A percentile compares a stretch with the other conserved stretches of the same genome.
phyloP scores from a whole-genome alignment of 805 yeast species.

The Dipodascus geniculatus region DNA sequence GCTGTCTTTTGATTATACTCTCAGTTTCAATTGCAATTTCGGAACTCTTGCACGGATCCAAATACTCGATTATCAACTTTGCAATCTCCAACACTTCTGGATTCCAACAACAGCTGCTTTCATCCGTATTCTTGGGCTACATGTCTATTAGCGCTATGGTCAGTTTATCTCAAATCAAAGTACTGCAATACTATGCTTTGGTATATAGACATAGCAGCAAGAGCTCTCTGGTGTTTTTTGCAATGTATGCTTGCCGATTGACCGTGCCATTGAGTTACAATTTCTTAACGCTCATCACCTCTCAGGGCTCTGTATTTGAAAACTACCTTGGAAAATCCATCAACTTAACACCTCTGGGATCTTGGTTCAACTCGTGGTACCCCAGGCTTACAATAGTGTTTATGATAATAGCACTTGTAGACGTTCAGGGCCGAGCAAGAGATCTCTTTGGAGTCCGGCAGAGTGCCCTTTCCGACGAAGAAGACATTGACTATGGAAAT shows the following conservation, averaged over 20 bases:
- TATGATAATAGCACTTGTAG: conserved; percentile 46
- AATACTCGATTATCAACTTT: conserved; percentile 46
- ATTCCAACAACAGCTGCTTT: conserved; percentile 30
- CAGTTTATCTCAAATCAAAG: conserved; percentile 52
- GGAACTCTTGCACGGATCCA: conserved; percentile 62
- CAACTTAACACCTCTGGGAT: conserved; percentile 63
- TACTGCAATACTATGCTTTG: conserved; percentile 67
- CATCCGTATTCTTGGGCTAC: conserved; percentile 41
- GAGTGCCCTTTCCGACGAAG: conserved; percentile 27
- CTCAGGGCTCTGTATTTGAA: conserved; percentile 46
- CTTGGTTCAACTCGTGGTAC: conserved; percentile 54
- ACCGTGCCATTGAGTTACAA: conserved; percentile 76
- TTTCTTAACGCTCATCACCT: conserved; percentile 53
- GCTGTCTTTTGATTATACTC: conserved; percentile 33
- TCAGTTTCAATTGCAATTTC: conserved; percentile 55
- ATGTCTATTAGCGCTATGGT: conserved; percentile 59
- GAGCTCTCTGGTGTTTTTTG: conserved; percentile 62
- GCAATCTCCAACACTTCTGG: conserved; percentile 29
- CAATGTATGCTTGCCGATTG: conserved; percentile 68
- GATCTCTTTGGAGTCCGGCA: conserved; percentile 28
- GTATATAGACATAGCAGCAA: conserved; percentile 64
- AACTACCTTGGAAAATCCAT: conserved; percentile 65
- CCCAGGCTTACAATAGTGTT: conserved; percentile 71
- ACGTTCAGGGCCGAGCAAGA: conserved; percentile 52
- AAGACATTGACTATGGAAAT: conserved; percentile 15